These are phyloP conservation scores for Pichia californica DNA, from an alignment of 805 yeast genomes.

Conservation along the genomic window DNA sequence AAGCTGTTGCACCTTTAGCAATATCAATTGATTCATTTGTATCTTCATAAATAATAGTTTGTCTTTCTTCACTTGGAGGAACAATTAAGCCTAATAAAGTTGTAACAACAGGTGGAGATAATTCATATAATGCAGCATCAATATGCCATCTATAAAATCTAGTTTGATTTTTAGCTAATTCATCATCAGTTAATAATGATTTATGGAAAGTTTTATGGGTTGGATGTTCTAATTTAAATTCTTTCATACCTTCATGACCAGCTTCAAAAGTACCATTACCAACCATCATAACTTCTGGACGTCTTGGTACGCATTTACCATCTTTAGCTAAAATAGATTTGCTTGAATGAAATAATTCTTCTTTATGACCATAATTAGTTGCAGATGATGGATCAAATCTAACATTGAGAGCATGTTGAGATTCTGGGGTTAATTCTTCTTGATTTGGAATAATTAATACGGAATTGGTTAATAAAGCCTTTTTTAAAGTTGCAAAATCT, in stretches of 20 bases:
- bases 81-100: constrained; percentile 78
- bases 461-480: constrained; percentile 60
- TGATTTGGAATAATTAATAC: constrained; percentile 74
- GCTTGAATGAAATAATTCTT: constrained; percentile 58
- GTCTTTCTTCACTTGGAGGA: constrained; percentile 60
- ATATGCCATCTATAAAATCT: constrained; percentile 93
- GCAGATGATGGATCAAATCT: constrained; percentile 69
- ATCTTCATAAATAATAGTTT: constrained; percentile 60
- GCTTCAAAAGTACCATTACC: constrained; percentile 70
- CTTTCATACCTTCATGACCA: constrained; percentile 39
- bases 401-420: constrained; percentile 71
- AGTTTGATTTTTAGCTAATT: constrained; percentile 58
- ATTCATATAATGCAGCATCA: constrained; percentile 80
- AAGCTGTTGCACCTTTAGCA: constrained; percentile 85
- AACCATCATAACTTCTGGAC: constrained; percentile 86
- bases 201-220: constrained; percentile 79
- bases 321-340: constrained; percentile 71
- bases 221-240: constrained; percentile 65
- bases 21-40: constrained; percentile 57
- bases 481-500: constrained; percentile 56
- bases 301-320: constrained; percentile 70
- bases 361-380: constrained; percentile 77
- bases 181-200: constrained; percentile 52
- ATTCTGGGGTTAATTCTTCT: constrained; percentile 58
- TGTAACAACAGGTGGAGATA: constrained; percentile 82